Evolutionary conservation across 257 asterid genomes (phyloP), one percentile per base, ranked within the genome.

Genomic region (Salvia rosmarinus): DNA sequence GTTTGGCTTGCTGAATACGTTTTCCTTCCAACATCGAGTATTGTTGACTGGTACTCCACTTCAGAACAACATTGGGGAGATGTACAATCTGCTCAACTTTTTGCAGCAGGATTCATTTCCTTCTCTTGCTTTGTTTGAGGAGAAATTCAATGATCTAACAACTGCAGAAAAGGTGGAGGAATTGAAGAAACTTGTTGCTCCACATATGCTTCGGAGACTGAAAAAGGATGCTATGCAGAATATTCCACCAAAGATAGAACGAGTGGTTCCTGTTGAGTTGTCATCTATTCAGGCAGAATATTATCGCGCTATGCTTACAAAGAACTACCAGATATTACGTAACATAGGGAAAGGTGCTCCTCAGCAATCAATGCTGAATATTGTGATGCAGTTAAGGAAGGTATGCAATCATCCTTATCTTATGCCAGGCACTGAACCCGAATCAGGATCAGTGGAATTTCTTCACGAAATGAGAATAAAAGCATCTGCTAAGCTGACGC

Each of bases 341-440:
- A 95, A 95, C 89, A 82, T 91, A 14, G 98, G 98, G 35, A 95
- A 91, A 83, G 97, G 96, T 54, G 92, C 79, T 74, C 91, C 92
- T 4, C 98, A 87, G 81, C 96, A 95, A 79, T 95, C 98, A 9
- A 89, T 91, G 99, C 88, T 91, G 75, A 95, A 95, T 74, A 95
- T 95, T 39, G 99, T 95, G 71, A 95, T 95, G 99, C 98, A 95
- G 86, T 78, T 95, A 50, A 82, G 98, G 79, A 95, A 95, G 81
- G 96, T 95, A 59, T 95, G 99, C 86, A 95, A 95, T 76, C 99
- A 95, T 82, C 99, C 99, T 63, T 95, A 95, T 84, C 96, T 95
- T 58, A 91, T 95, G 28, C 97, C 92, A 10, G 99, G 99, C 67
- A 95, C 99, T 23, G 98, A 91, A 79, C 99, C 99, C 64, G 99